Evolutionary conservation across 2,329 filamentous ascomycete species (phyloP), one percentile per base, ranked within the genome.

Genomic region (Cryoendolithus antarcticus): DNA sequence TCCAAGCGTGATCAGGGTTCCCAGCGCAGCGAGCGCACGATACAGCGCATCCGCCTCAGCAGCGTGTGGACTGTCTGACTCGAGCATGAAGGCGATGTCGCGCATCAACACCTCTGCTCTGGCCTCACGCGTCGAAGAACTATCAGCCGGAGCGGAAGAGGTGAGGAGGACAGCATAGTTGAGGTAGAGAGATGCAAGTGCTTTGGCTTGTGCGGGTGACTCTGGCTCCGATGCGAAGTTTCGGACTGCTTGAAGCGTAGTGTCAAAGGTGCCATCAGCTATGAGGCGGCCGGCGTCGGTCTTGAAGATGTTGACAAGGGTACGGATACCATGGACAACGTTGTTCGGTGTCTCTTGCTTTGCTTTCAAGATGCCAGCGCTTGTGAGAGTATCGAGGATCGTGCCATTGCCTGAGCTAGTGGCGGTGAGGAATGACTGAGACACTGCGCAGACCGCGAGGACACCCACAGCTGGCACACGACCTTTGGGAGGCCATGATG

Each of bases 391-490:
- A 6, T 72, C 63, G 3, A 82, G 59, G n/a, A 88, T 64, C 29
- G 74, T 78, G 24, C 69, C 63, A 2, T 59, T 58, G 9, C 65
- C 61, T 1, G 70, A 62, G 37, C 75, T 70, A 0, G 64, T 63
- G 36, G 74, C 74, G 6, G 72, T 70, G 2, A 84, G 80, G n/a
- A 77, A 74, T 1, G 72, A 62, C 0, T 83, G 74, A 6, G 71
- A 72, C 4, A 78, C 76, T 1, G 83, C 80, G 21, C 91, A 69
- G 35, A 93, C 77, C n/a, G 91, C 83, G 4, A 96, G 70, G 1
- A 96, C 68, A 58, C 96, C 91, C 1, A 98, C 72, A 9, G 79
- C 84, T 0, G 91, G 83, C 0, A 98, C 71, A 34, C 86, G 80
- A 48, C 85, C 82, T 9, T 77, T 69, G 38, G 81, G 77, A 2